Base-by-base conservation (phyloP, 306 rosid genomes). In the Castanopsis chinensis region DNA sequence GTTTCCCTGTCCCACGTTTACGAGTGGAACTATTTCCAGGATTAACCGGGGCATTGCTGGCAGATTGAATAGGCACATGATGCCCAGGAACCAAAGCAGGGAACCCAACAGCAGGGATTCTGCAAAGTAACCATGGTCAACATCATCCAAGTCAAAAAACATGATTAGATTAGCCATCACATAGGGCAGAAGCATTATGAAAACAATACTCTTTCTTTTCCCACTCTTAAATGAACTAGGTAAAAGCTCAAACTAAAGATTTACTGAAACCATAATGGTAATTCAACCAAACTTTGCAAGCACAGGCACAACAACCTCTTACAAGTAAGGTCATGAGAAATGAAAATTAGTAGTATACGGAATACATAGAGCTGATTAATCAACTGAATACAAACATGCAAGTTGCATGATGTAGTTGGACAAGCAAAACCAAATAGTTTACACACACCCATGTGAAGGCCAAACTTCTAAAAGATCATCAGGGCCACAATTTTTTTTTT, bases 71-170 rank as follows among this genome's bases (percentile, higher is more conserved):
- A 82, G 93, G 94, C 91, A 91, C 70, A 76, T 84, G 89, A 87
- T 83, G 89, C 91, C 97, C 98, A 89, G 64, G 72, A 83, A 84
- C 97, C 97, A 88, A 33, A 94, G 97, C 98, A 94, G 98, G 98
- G 98, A 94, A 94, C 92, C 98, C 98, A 94, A 76, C 98, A 92
- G 98, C 98, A 94, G 99, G 97, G 94, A 89, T 94, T 94, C 97
- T 92, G 92, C 75, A 76, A 67, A n/a, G 81, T 69, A 53, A 64
- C 74, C 72, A 78, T 49, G 49, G 25, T 74, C 81, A 83, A 27
- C 72, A 49, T 71, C 75, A 21, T 74, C 52, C 41, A 63, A 15
- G n/a, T 14, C 4, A 32, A 33, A 30, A 7, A 65, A 65, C 64
- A 58, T 3, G 14, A 59, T n/a, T 3, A 12, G 17, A 59, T 21